phyloP scores from a whole-genome alignment of 129 eudicot genomes.

The Lactuca saligna region DNA sequence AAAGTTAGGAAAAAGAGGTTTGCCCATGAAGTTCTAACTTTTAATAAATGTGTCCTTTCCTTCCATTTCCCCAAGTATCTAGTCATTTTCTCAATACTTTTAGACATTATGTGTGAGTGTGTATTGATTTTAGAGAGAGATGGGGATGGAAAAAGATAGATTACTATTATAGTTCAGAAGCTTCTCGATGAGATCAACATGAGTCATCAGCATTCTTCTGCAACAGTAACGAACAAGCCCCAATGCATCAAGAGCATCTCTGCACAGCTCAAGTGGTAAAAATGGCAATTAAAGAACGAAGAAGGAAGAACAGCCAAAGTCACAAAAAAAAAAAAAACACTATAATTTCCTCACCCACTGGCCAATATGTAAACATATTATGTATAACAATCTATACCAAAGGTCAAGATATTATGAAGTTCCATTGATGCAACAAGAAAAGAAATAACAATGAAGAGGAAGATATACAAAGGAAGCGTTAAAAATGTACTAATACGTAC shows the following conservation, averaged over 20 bases:
- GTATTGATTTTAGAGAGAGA: not conserved
- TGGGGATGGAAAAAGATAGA: constrained; percentile 28
- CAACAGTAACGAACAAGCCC: constrained; percentile 90
- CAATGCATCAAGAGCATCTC: constrained; percentile 93
- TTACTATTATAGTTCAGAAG: constrained; percentile 88
- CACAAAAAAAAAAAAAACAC: not conserved
- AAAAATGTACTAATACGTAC: no score
- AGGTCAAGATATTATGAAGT: not conserved
- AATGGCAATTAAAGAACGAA: not conserved
- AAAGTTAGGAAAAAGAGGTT: no score
- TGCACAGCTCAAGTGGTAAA: constrained; percentile 38
- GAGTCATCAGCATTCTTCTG: constrained; percentile 97
- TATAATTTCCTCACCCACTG: constrained; percentile 1
- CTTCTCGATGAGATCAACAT: constrained; percentile 97
- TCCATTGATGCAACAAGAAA: constrained; percentile 1
- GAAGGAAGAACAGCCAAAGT: not conserved
- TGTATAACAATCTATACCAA: constrained; percentile 3
- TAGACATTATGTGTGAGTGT: not conserved
- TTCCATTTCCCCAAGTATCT: no score
- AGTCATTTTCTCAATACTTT: no score
- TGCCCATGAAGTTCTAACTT: no score
- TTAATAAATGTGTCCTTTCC: no score
- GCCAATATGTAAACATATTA: not conserved
- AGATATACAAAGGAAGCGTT: not conserved
- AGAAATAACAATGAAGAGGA: not conserved